These are phyloP conservation scores for Neurospora crassa DNA, from an alignment of 2,329 filamentous ascomycete species.

Conservation along the genomic window DNA sequence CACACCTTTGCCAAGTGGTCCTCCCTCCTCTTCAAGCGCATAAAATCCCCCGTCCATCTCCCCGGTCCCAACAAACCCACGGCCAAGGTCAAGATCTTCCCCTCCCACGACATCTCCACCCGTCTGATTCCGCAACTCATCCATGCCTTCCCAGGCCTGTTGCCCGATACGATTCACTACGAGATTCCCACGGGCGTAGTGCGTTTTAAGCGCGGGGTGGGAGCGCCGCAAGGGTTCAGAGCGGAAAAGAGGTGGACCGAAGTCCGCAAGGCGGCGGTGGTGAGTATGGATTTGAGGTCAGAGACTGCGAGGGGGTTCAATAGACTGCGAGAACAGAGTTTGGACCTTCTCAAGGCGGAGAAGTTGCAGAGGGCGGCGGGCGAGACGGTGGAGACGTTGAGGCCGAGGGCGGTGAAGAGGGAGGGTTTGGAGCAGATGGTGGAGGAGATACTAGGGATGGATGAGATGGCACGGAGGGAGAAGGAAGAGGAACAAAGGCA, in stretches of 20 bases:
- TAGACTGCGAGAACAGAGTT: not conserved
- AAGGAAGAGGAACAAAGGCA: not conserved
- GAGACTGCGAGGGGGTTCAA: not conserved
- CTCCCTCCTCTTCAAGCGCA: not conserved
- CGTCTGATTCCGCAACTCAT: constrained; percentile 32
- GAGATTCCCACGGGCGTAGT: constrained; percentile 29
- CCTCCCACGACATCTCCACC: constrained; percentile 9
- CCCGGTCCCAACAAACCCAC: constrained; percentile 1
- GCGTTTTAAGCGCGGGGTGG: constrained; percentile 17
- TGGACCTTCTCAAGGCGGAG: not conserved
- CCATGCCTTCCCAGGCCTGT: constrained; percentile 37
- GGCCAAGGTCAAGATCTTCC: not conserved
- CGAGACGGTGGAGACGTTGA: not conserved
- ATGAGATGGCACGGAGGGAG: not conserved
- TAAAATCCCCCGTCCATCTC: constrained; percentile 18
- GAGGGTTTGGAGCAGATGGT: not conserved
- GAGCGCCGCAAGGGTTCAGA: not conserved
- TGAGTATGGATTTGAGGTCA: not conserved
- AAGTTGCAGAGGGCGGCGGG: not conserved
- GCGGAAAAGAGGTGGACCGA: not conserved
- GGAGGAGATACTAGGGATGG: not conserved
- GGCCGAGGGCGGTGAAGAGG: not conserved
- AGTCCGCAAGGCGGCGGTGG: not conserved
- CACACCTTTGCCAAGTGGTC: not conserved
- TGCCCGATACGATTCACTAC: constrained; percentile 30